Conservation (phyloP, 2,329 filamentous ascomycete species). For the Pseudocercospora pini-densiflorae region DNA sequence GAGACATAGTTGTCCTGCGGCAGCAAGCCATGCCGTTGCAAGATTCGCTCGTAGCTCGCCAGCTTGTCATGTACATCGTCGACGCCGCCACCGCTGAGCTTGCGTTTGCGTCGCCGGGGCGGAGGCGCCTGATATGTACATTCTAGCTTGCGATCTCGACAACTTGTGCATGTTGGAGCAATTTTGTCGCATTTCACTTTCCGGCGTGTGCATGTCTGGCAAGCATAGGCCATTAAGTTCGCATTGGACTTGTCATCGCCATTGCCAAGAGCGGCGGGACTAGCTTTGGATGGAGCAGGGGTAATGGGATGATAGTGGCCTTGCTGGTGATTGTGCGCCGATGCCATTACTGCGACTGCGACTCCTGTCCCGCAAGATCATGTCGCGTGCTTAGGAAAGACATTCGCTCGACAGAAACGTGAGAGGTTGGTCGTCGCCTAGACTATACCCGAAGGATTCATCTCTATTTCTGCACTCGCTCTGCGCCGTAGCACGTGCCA, state of each 20-base stretch:
- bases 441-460: too few relatives aligned
- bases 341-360: not conserved
- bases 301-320: not conserved
- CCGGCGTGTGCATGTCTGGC: not conserved
- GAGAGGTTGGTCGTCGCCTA: too few relatives aligned
- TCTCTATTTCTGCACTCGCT: too few relatives aligned
- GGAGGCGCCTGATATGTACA: not conserved
- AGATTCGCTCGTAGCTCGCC: conserved; percentile 44
- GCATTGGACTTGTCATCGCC: not conserved
- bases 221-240: not conserved
- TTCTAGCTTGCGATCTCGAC: not conserved
- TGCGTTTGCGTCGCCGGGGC: not conserved
- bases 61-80: conserved; percentile 36
- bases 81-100: not conserved
- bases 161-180: not conserved
- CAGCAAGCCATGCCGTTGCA: conserved; percentile 41
- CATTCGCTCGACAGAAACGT: not conserved
- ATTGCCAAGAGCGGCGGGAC: conserved; percentile 4
- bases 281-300: not conserved
- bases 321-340: not conserved
- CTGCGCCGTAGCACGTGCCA: not conserved
- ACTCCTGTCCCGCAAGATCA: too few relatives aligned
- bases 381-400: too few relatives aligned
- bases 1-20: conserved; percentile 6
- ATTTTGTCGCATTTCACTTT: conserved; percentile 6